phyloP scores from a whole-genome alignment of 2,329 filamentous ascomycete species.

The Fusarium sp. region DNA sequence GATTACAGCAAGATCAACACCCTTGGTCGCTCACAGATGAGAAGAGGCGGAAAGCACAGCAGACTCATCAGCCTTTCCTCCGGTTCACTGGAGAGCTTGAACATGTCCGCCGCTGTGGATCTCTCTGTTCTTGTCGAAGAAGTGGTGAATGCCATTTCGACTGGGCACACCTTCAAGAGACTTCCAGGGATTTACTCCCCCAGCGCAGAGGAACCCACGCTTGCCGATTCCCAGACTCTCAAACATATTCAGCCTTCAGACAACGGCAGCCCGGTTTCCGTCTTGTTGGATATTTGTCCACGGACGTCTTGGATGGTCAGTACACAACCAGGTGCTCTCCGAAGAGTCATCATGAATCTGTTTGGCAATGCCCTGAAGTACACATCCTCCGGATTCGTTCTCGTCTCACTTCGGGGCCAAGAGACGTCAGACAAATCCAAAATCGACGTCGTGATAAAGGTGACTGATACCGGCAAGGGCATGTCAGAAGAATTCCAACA shows the following conservation, averaged over 20 bases:
- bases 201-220: neutral
- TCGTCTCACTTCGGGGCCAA: conserved; percentile 51
- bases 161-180: conserved; percentile 53
- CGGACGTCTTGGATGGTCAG: conserved; percentile 63
- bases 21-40: conserved; percentile 45
- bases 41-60: conserved; percentile 35
- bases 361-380: conserved; percentile 74
- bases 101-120: conserved; percentile 49
- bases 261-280: conserved; percentile 51
- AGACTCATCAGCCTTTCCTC: conserved; percentile 40
- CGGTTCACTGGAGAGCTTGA: conserved; percentile 49
- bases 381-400: conserved; percentile 64
- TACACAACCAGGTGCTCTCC: conserved; percentile 63
- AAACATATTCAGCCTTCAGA: neutral
- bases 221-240: neutral
- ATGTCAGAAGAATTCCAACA: conserved; percentile 73
- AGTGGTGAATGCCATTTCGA: conserved; percentile 55
- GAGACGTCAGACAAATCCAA: conserved; percentile 34
- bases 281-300: conserved; percentile 64
- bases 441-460: conserved; percentile 55
- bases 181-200: conserved; percentile 6
- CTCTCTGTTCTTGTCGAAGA: conserved; percentile 52
- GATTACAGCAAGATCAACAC: conserved; percentile 58
- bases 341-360: conserved; percentile 72
- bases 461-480: conserved; percentile 73